Evolutionary conservation across 257 asterid species (phyloP).

Genomic region (Solanum pimpinellifolium): DNA sequence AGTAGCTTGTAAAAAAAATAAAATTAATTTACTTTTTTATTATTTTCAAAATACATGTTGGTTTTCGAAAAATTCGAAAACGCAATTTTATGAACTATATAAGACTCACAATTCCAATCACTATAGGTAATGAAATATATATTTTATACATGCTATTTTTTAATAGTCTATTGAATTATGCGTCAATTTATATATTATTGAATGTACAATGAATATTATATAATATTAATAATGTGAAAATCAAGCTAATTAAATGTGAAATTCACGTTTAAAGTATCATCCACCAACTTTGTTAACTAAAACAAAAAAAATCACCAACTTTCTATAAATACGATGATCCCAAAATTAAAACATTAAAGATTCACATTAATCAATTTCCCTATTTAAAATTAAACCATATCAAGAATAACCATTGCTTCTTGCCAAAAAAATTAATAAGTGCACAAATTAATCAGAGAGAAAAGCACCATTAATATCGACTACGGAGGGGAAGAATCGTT

Average conservation of each 20-base stretch:
- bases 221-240: background rate
- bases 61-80: background rate
- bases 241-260: background rate
- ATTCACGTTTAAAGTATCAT: background rate
- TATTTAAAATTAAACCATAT: background rate
- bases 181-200: background rate
- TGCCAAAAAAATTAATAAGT: background rate
- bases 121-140: too few species aligned
- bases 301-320: background rate
- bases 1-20: background rate
- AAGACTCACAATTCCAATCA: background rate
- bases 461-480: background rate
- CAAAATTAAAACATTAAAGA: background rate
- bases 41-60: background rate
- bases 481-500: background rate
- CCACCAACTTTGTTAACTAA: background rate
- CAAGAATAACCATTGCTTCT: background rate
- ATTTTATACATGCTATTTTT: background rate
- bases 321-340: background rate
- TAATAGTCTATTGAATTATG: background rate
- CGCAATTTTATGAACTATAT: background rate
- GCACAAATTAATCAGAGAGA: background rate
- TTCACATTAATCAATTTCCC: background rate
- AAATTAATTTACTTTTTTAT: background rate
- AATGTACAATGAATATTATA: background rate